Evolutionary conservation across 2,329 filamentous ascomycete species (phyloP).

Genomic region (Exserohilum rostratum): DNA sequence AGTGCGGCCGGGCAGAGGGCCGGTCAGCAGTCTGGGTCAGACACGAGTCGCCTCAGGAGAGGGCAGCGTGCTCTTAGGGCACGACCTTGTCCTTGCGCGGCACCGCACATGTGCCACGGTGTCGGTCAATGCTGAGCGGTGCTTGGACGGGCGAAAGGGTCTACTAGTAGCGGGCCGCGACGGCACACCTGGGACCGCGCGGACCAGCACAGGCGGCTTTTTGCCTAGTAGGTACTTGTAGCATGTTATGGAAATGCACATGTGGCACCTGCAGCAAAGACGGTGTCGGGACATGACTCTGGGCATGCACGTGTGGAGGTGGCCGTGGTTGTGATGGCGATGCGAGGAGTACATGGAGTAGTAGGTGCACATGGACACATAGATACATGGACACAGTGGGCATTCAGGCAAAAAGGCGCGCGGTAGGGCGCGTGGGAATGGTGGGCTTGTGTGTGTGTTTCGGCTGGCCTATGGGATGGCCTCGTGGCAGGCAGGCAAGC

Average conservation of each 20-base stretch:
- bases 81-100: conserved; percentile 16
- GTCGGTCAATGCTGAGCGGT: conserved; percentile 22
- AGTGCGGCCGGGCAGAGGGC: neutral
- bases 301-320: neutral
- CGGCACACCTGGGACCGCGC: conserved; percentile 8
- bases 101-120: conserved; percentile 27
- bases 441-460: no score
- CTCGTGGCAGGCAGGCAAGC: conserved; percentile 1
- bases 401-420: no score
- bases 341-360: no score
- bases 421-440: no score
- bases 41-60: conserved; percentile 5
- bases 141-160: conserved; percentile 15
- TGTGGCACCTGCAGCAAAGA: conserved; percentile 16
- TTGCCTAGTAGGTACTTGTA: conserved; percentile 5
- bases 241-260: conserved; percentile 15
- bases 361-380: no score
- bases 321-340: no score
- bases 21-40: neutral
- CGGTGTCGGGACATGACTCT: no score
- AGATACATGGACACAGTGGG: conserved; percentile 5
- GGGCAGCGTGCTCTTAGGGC: neutral
- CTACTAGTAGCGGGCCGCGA: conserved; percentile 20
- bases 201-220: neutral
- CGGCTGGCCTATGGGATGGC: neutral